Evolutionary conservation across 106 monocot species (phyloP).

Genomic region (Dendrobium catenatum): DNA sequence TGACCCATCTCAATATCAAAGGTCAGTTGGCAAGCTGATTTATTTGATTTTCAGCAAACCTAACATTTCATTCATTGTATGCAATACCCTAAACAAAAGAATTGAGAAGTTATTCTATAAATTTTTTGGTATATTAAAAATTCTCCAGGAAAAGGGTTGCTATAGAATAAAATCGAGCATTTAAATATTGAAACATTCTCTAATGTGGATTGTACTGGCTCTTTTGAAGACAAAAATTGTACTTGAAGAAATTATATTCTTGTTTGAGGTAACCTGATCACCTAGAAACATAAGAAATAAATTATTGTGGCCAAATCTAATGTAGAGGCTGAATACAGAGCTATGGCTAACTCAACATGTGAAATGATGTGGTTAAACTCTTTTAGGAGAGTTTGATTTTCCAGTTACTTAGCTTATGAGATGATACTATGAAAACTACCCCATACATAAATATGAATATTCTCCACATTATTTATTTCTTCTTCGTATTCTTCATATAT

Average conservation of each 20-base stretch:
- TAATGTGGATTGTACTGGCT: neutral
- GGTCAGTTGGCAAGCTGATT: neutral
- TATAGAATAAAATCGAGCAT: neutral
- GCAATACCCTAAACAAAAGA: neutral
- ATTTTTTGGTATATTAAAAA: neutral
- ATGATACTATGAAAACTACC: too few species aligned
- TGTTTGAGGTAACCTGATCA: neutral
- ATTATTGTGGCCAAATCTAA: neutral
- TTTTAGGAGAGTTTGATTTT: neutral
- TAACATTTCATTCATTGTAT: neutral
- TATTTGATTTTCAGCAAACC: neutral
- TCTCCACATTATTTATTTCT: neutral
- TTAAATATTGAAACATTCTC: neutral
- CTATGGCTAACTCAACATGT: neutral
- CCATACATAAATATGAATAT: too few species aligned
- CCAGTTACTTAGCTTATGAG: neutral
- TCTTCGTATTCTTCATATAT: neutral
- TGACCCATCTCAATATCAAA: neutral
- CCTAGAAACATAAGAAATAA: neutral
- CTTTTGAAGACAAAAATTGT: too few species aligned
- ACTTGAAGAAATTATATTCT: too few species aligned
- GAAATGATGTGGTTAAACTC: neutral
- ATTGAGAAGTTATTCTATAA: neutral
- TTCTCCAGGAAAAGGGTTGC: neutral
- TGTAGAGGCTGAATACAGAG: neutral